These are phyloP conservation scores for Komagataea norvegica DNA, from an alignment of 1,139 yeast genomes.

Conservation along the genomic window DNA sequence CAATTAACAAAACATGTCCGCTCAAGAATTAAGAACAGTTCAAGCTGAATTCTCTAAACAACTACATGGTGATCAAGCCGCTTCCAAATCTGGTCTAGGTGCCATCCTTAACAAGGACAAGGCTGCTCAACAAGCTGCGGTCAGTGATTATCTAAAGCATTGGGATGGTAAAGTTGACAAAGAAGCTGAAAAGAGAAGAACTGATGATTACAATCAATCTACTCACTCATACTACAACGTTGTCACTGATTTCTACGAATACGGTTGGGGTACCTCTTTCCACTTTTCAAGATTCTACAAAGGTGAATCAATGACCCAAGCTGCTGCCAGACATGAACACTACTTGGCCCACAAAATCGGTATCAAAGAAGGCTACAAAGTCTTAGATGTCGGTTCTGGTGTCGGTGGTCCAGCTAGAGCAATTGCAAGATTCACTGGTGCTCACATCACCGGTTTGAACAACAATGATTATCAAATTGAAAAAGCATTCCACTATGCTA, in stretches of 20 bases:
- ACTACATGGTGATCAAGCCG: slow-evolving; percentile 72
- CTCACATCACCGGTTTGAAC: slow-evolving; percentile 84
- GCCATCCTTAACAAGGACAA: slow-evolving; percentile 76
- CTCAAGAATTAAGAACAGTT: slow-evolving; percentile 33
- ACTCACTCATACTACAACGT: slow-evolving; percentile 96
- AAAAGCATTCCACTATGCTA: slow-evolving; percentile 82
- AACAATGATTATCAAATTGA: slow-evolving; percentile 96
- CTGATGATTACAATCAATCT: slow-evolving; percentile 79
- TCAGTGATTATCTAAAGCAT: slow-evolving; percentile 88
- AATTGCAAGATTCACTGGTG: slow-evolving; percentile 85
- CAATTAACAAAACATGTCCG: no score
- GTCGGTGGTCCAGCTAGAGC: slow-evolving; percentile 99
- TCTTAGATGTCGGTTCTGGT: slow-evolving; percentile 98
- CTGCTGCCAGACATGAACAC: slow-evolving; percentile 97
- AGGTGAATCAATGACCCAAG: slow-evolving; percentile 93
- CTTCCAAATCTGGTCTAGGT: slow-evolving; percentile 61
- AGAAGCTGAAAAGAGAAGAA: slow-evolving; percentile 68
- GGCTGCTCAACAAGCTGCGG: slow-evolving; percentile 78
- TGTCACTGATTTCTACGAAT: slow-evolving; percentile 94
- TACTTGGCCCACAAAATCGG: slow-evolving; percentile 86
- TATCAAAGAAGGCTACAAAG: slow-evolving; percentile 73
- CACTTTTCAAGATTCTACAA: slow-evolving; percentile 91
- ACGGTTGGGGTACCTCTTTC: slow-evolving; percentile 99
- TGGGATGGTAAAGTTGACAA: slow-evolving; percentile 88
- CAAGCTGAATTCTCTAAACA: slow-evolving; percentile 69